Evolutionary conservation across 1,139 yeast genomes (phyloP), one percentile per base, ranked within the genome.

Genomic region (Candida sp.): DNA sequence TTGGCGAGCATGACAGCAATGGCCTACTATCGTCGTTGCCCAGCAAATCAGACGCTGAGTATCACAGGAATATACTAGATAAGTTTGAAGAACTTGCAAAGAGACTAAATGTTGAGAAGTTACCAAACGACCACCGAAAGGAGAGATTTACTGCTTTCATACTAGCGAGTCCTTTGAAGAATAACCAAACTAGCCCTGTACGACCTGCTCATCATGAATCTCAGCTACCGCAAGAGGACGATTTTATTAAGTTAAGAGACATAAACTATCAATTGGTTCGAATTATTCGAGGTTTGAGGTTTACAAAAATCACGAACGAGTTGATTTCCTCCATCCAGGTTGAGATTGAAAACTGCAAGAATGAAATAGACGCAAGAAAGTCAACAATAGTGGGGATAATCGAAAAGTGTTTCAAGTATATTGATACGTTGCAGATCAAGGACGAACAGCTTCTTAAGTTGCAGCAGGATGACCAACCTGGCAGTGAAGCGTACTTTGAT

Each of bases 161-260:
- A 26, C 58, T 74, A 26, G 74, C 81, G 0, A 75, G 80, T 58
- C 81, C 81, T 0, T 57, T 68, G 7, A 75, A 75, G 50, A 43
- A 52, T 9, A 60, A 53, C 31, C 48, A 47, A 22, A 47, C 45
- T 17, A 44, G 47, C n/a, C 31, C 41, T 7, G 45, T 9, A n/a
- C 45, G 33, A 27, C 31, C 35, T 4, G n/a, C n/a, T n/a, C 22
- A 12, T 7, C 30, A 39, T 8, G 48, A 47, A 17, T 28, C 8
- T 23, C 17, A 3, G 5, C n/a, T 23, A 22, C 12, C 40, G 3
- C 22, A 26, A 9, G 34, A 33, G n/a, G 52, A 52, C 12, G 32
- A 43, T 12, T 38, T 41, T 9, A 41, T 42, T 3, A 50, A 52
- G 4, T 62, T 76, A 12, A 58, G 77, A 31, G 79, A 75, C 17